phyloP scores from a whole-genome alignment of 345 rosid species.

The Citrus medica region DNA sequence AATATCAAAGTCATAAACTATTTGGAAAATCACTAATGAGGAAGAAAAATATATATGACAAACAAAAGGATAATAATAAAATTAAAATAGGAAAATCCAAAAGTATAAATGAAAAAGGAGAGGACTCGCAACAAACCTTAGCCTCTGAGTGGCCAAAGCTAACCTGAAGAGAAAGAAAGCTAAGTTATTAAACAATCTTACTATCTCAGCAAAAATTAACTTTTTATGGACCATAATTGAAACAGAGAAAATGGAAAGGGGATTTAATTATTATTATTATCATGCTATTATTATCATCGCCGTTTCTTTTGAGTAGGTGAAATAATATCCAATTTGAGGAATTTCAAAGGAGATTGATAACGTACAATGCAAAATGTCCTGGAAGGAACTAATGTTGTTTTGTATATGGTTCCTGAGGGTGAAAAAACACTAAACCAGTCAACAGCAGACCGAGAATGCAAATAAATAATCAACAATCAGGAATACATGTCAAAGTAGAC shows the following conservation, averaged over 20 bases:
- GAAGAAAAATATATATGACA: not conserved
- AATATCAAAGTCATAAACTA: not conserved
- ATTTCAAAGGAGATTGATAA: slow-evolving; percentile 6
- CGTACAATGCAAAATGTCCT: slow-evolving; percentile 88
- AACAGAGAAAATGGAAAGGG: not conserved
- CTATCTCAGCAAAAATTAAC: not conserved
- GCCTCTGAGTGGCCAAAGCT: slow-evolving; percentile 89
- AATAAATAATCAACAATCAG: not conserved
- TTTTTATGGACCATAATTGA: too few relatives aligned
- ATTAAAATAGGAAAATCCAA: not conserved
- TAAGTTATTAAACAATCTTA: slow-evolving; percentile 3
- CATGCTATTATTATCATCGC: too few relatives aligned
- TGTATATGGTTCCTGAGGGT: slow-evolving; percentile 89
- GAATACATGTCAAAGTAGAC: not conserved
- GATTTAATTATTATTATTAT: not conserved
- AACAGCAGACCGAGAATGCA: slow-evolving; percentile 7
- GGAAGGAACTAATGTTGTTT: slow-evolving; percentile 80
- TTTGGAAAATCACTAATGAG: not conserved
- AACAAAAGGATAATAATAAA: not conserved
- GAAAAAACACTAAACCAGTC: slow-evolving; percentile 15
- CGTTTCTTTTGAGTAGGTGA: not conserved
- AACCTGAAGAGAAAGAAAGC: slow-evolving; percentile 54
- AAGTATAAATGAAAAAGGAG: not conserved
- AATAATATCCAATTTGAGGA: not conserved
- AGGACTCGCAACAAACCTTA: slow-evolving; percentile 52